phyloP scores from a whole-genome alignment of 805 yeast species.

The Ogataea pini region DNA sequence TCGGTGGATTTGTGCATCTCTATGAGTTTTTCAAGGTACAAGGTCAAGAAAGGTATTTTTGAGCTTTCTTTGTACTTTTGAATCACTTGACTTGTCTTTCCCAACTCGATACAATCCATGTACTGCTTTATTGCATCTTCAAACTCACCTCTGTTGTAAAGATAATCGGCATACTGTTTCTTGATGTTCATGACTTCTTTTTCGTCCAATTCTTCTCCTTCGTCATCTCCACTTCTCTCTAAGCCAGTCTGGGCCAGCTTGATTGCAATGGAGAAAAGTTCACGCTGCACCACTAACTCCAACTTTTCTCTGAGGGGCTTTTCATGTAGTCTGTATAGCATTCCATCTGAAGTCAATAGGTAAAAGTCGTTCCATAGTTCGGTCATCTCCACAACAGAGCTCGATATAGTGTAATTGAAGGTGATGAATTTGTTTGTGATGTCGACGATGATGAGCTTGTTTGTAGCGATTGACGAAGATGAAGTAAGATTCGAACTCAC shows the following conservation, averaged over 20 bases:
- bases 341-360: constrained; percentile 73
- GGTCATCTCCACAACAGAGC: constrained; percentile 60
- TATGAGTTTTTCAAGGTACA: constrained; percentile 63
- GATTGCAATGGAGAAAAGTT: constrained; percentile 71
- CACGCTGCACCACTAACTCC: constrained; percentile 65
- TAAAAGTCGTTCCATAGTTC: constrained; percentile 56
- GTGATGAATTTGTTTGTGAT: constrained; percentile 67
- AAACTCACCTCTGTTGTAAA: constrained; percentile 64
- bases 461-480: constrained; percentile 37
- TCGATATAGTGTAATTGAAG: constrained; percentile 66
- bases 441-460: constrained; percentile 69
- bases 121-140: constrained; percentile 76
- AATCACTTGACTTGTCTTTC: constrained; percentile 74
- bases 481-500: constrained; percentile 37
- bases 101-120: constrained; percentile 46
- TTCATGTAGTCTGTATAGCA: constrained; percentile 67
- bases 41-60: constrained; percentile 62
- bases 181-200: constrained; percentile 43
- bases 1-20: constrained; percentile 56
- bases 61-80: constrained; percentile 78
- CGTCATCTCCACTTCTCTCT: constrained; percentile 27
- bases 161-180: constrained; percentile 67
- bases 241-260: constrained; percentile 51
- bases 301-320: constrained; percentile 67
- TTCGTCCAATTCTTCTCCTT: constrained; percentile 23